phyloP scores from a whole-genome alignment of 2,329 filamentous ascomycete genomes.

The Verruconis gallopava region DNA sequence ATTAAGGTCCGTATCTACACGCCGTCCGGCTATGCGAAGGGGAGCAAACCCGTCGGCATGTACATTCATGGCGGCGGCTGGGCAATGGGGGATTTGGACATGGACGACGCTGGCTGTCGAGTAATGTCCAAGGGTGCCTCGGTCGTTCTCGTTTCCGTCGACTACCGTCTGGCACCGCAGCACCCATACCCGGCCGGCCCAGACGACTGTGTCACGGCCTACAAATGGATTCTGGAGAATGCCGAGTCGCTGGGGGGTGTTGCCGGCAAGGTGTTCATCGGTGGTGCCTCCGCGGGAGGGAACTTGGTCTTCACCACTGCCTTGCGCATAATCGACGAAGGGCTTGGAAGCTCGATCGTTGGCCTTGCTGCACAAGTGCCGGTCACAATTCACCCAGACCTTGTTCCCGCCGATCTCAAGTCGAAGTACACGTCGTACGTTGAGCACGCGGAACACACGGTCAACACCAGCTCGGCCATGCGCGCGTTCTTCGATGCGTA shows the following conservation, averaged over 20 bases:
- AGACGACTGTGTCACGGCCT: constrained; percentile 23
- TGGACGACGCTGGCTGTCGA: constrained; percentile 20
- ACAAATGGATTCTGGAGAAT: constrained; percentile 21
- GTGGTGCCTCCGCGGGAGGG: constrained; percentile 28
- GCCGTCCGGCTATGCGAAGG: constrained; percentile 18
- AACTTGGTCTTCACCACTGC: constrained; percentile 25
- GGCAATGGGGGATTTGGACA: constrained; percentile 24
- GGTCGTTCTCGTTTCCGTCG: constrained; percentile 23
- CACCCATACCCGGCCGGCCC: constrained; percentile 23
- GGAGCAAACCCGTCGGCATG: constrained; percentile 21
- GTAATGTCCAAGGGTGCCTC: constrained; percentile 17
- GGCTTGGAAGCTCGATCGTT: constrained; percentile 21
- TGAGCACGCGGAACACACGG: constrained; percentile 24
- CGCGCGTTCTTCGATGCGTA: constrained; percentile 23
- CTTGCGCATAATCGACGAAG: constrained; percentile 26
- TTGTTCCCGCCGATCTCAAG: constrained; percentile 24
- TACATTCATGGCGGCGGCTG: constrained; percentile 27
- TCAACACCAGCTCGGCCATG: constrained; percentile 25
- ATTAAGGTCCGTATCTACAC: constrained; percentile 24
- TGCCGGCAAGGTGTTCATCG: constrained; percentile 21
- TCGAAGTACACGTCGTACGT: constrained; percentile 22
- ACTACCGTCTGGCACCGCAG: constrained; percentile 23
- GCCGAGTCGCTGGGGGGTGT: constrained; percentile 16
- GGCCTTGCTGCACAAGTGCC: constrained; percentile 27
- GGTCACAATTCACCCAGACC: constrained; percentile 24